Base-by-base conservation (phyloP, 331 rosid species). In the Acacia pycnantha region DNA sequence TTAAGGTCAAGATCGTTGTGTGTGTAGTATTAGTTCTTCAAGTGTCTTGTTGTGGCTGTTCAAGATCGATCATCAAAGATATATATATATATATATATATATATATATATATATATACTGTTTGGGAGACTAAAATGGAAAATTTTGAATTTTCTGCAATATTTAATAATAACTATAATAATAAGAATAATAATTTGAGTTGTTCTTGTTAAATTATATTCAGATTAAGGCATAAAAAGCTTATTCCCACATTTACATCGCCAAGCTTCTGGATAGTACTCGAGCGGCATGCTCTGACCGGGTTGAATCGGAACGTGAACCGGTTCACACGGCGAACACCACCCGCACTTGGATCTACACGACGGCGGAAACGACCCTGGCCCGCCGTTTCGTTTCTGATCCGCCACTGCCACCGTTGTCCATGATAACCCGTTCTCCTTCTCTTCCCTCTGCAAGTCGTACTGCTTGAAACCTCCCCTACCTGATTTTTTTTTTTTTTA, bases 191-290 rank as follows among this genome's bases (percentile, higher is more conserved):
- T 8, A 56, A 22, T 22, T 53, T 16, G 7, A 50, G n/a, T 5
- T 29, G 40, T 65, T 6, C 9, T 66, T 35, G 26, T 35, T 7
- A 0, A 43, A 16, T 51, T 51, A 2, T 21, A 3, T 22, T 22
- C 29, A 22, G 14, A 22, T 84, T 80, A 94, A 48, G 99, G 99
- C 91, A 87, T 89, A 65, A 84, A 95, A 81, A 93, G 91, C 83
- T 90, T 86, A 82, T 88, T 88, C 78, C 96, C 96, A 76, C 99
- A 95, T 86, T 93, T 91, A 92, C 99, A 95, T 24, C 99, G 92
- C 99, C 99, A 95, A 41, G 97, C 98, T 90, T 95, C 98, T 0
- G 99, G 99, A 73, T 95, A 90, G 74, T 95, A 95, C 88, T 95
- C 98, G 8, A 92, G 91, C 1, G 97, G 91, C 18, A 87, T 80